Evolutionary conservation across 2,329 filamentous ascomycete species (phyloP).

Genomic region (Mycocentrospora acerina): DNA sequence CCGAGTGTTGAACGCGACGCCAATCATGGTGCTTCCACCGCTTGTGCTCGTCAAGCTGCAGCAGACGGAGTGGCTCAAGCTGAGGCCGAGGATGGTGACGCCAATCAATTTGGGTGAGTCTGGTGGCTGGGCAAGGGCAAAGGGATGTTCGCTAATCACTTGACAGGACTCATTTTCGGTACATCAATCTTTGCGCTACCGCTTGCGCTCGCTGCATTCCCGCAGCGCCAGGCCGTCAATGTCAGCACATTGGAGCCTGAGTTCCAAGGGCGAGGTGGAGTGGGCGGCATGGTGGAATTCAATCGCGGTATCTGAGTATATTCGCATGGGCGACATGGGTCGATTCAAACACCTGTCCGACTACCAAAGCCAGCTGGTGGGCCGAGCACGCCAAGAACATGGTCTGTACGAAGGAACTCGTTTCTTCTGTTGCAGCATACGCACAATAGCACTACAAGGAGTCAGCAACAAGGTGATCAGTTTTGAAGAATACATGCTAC

Average conservation of each 20-base stretch:
- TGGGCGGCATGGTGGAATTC: slow-evolving; percentile 85
- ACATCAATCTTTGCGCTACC: slow-evolving; percentile 89
- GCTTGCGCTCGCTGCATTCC: slow-evolving; percentile 86
- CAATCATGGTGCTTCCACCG: slow-evolving; percentile 95
- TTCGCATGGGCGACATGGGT: no score
- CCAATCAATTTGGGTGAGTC: slow-evolving; percentile 74
- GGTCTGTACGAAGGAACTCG: no score
- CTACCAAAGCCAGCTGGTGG: neutral
- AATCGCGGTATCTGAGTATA: slow-evolving; percentile 79
- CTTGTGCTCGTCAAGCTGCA: slow-evolving; percentile 83
- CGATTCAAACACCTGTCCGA: no score
- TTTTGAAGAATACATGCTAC: no score
- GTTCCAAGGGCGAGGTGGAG: slow-evolving; percentile 79
- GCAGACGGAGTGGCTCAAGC: slow-evolving; percentile 77
- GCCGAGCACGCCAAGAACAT: no score
- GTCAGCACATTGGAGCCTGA: slow-evolving; percentile 78
- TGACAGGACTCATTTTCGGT: slow-evolving; percentile 68
- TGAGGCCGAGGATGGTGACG: slow-evolving; percentile 72
- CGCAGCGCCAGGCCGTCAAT: slow-evolving; percentile 80
- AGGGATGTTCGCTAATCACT: slow-evolving; percentile 51
- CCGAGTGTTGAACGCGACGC: slow-evolving; percentile 88
- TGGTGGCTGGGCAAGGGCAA: slow-evolving; percentile 63
- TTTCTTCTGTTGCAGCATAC: no score
- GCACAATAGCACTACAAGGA: no score
- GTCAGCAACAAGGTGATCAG: no score